Evolutionary conservation across 1,139 yeast genomes (phyloP), one percentile per base, ranked within the genome.

Genomic region (Kurtzmaniella quercitrusa): DNA sequence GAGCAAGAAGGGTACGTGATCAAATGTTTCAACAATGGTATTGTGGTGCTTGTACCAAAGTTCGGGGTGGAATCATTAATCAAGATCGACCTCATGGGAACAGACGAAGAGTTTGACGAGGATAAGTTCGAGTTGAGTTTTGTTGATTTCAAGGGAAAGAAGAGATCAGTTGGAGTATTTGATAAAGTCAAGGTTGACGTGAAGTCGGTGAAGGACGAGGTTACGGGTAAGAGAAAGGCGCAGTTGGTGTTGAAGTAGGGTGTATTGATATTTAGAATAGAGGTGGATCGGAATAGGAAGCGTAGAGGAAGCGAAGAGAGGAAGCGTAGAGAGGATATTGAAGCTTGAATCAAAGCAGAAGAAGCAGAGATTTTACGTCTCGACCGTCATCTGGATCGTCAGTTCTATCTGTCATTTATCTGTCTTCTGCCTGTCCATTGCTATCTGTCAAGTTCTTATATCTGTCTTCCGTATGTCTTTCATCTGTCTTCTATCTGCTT

Each of bases 51-150:
- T 43, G 98, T 94, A 21, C 98, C 98, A n/a, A 87, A 86, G 61
- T 91, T 89, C 66, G 98, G 98, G 44, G 91, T 94, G 44, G 99
- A 94, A 68, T 94, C 97, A 45, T 71, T 93, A 56, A 89, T 94
- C 51, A 87, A 86, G 60, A 63, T 89, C 48, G 95, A 89, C 51
- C 82, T 80, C 53, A 63, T 93, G 53, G 82, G 85, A 16, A 73
- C 75, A 48, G 65, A 80, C 38, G 90, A 91, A 2, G 68, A 69
- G 36, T 89, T 81, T 58, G 83, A 85, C 51, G 98, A 91, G 62
- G 93, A 87, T 29, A 78, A 77, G 51, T 93, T 81, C 55, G 82
- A 81, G 50, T 68, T 93, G 49, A 68, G 77, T 2, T 82, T 91
- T 57, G 65, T 59, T 19, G 75, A 70, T 39, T 57, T 63, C 2